phyloP scores from a whole-genome alignment of 2,329 filamentous ascomycete species.

The Pyricularia grisea region DNA sequence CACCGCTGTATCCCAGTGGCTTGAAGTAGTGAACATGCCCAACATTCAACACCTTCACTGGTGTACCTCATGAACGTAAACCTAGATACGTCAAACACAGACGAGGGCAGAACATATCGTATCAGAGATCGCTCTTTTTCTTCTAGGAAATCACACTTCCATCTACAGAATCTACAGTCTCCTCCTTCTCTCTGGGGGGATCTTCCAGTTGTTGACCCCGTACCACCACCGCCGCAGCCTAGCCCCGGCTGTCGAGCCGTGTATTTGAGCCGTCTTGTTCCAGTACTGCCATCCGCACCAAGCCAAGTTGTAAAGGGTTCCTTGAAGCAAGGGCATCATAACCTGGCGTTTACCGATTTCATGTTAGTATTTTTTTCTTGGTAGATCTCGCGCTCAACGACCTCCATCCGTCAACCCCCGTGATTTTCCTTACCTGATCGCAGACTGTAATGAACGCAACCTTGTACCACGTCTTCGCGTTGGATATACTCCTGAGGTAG shows the following conservation, averaged over 20 bases:
- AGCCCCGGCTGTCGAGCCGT: constrained; percentile 68
- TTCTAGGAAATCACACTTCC: background rate
- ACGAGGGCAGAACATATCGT: background rate
- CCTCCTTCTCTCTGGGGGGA: constrained; percentile 35
- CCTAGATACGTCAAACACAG: background rate
- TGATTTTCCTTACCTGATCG: constrained; percentile 60
- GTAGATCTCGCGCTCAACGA: background rate
- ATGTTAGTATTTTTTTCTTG: background rate
- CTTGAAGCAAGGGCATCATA: constrained; percentile 78
- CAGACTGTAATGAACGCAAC: constrained; percentile 76
- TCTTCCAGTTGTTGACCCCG: constrained; percentile 80
- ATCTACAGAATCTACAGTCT: background rate
- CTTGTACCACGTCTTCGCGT: constrained; percentile 69
- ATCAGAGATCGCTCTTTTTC: background rate
- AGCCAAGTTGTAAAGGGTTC: constrained; percentile 77
- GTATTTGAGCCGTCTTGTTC: constrained; percentile 71
- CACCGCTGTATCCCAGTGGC: background rate
- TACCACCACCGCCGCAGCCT: constrained; percentile 89
- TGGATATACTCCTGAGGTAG: constrained; percentile 81
- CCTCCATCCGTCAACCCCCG: background rate
- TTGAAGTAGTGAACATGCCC: background rate
- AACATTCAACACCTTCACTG: background rate
- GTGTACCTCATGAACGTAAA: background rate
- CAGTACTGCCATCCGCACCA: constrained; percentile 83
- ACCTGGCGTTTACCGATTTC: constrained; percentile 38